These are phyloP conservation scores for Ploettnerulaceae sp. DNA, from an alignment of 2,329 filamentous ascomycete genomes.

Conservation along the genomic window DNA sequence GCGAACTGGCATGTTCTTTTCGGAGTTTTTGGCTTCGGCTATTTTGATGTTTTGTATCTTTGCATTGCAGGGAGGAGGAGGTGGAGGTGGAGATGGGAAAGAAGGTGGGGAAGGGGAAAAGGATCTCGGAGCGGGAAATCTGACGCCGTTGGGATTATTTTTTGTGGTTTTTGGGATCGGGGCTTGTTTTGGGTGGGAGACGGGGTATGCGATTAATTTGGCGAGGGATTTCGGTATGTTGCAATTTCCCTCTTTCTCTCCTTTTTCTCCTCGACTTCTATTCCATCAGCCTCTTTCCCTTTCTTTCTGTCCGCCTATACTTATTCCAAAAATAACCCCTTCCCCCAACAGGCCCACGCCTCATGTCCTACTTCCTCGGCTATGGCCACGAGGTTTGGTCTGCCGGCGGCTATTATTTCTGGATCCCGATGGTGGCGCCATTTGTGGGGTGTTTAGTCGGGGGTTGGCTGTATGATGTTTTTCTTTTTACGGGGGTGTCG, in stretches of 20 bases:
- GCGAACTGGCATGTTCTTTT: constrained; percentile 64
- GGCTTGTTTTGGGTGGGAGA: constrained; percentile 68
- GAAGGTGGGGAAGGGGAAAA: too few species aligned
- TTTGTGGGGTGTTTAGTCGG: constrained; percentile 61
- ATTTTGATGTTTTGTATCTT: constrained; percentile 71
- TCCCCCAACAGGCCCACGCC: constrained; percentile 44
- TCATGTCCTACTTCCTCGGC: constrained; percentile 62
- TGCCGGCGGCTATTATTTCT: constrained; percentile 67
- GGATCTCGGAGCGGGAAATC: constrained; percentile 41
- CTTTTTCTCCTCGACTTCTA: too few species aligned
- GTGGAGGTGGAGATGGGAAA: too few species aligned
- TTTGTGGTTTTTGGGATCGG: constrained; percentile 72
- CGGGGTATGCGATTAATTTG: constrained; percentile 70
- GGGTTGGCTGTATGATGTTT: constrained; percentile 61
- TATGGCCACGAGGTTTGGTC: constrained; percentile 65
- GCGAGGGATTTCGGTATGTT: constrained; percentile 59
- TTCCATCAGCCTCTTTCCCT: too few species aligned
- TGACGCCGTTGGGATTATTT: constrained; percentile 59
- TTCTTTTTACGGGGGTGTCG: constrained; percentile 60
- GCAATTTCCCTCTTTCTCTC: constrained; percentile 63
- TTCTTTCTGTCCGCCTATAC: neutral
- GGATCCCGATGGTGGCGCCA: constrained; percentile 69
- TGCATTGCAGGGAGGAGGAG: constrained; percentile 57
- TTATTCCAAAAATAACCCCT: neutral
- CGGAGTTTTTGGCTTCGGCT: constrained; percentile 63